Evolutionary conservation across 2,329 filamentous ascomycete genomes (phyloP), one percentile per base, ranked within the genome.

Genomic region (Pseudogymnoascus sp.): DNA sequence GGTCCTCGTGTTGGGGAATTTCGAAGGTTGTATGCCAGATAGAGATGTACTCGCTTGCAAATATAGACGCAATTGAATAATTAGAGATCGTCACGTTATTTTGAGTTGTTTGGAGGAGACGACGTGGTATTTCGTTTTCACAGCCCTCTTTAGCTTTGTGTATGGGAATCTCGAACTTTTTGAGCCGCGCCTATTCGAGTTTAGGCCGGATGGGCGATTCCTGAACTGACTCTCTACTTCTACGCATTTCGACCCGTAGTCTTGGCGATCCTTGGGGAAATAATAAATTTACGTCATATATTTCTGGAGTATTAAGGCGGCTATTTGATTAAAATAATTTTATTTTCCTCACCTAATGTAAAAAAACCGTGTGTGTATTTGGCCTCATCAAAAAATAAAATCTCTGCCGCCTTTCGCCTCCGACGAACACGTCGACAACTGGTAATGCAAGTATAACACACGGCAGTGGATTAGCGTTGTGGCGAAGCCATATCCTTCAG

Each of bases 81-180:
- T 32, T 34, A 34, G 47, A 54, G 47, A 32, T 54, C 47, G 28
- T 54, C 47, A 54, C 47, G 47, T 54, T 54, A 34, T 54, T 32
- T 54, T 20, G 16, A 54, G 47, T 14, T 18, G n/a, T 54, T 54
- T 32, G 47, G n/a, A 50, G 47, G 47, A 54, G 47, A 14, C 25
- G 16, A 54, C 25, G 47, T 32, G 28, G 5, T 54, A 54, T 32
- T 54, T 54, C 47, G 47, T 32, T 54, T 54, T 54, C 47, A 34
- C 47, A 54, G 47, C 47, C 47, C 47, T 54, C 47, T 54, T 54
- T 54, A 54, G 47, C 28, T 54, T 54, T 54, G 28, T 34, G 28
- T 54, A 54, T 54, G 47, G 47, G 47, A 54, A 54, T 54, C 47
- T 54, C 28, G 47, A 54, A 54, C 47, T 54, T 54, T 54, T 54